These are phyloP conservation scores for Sordariomycetes sp. DNA, from an alignment of 2,329 filamentous ascomycete species.

Conservation along the genomic window DNA sequence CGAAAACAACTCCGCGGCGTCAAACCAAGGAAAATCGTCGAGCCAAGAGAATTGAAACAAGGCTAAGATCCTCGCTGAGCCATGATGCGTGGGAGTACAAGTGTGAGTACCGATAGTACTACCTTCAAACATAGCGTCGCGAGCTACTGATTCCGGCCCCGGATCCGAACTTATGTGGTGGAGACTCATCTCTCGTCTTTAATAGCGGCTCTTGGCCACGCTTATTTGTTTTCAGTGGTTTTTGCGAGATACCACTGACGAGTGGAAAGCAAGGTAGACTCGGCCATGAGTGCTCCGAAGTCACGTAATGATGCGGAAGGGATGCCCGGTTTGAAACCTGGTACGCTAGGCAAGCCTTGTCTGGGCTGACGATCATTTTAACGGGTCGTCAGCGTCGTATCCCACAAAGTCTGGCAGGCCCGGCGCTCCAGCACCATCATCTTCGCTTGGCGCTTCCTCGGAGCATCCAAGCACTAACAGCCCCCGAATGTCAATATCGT, in stretches of 20 bases:
- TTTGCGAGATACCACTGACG: background rate
- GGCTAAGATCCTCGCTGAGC: no score
- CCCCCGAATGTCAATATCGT: no score
- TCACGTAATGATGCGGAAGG: background rate
- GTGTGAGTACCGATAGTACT: background rate
- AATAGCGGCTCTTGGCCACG: background rate
- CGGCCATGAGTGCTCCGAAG: background rate
- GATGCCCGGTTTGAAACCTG: background rate
- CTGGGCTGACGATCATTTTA: conserved; percentile 2
- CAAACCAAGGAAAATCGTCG: no score
- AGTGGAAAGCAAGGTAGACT: background rate
- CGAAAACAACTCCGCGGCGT: no score
- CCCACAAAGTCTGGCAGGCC: background rate
- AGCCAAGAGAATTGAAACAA: no score
- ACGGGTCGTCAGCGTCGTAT: background rate
- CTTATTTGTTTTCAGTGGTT: background rate
- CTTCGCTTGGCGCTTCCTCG: background rate
- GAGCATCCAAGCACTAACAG: no score
- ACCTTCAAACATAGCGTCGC: background rate
- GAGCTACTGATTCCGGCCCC: background rate
- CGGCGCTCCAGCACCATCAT: background rate
- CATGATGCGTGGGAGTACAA: no score
- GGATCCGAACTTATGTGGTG: background rate
- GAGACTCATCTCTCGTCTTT: background rate
- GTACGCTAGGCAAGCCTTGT: conserved; percentile 1